phyloP scores from a whole-genome alignment of 306 rosid species.

The Corylus avellana region DNA sequence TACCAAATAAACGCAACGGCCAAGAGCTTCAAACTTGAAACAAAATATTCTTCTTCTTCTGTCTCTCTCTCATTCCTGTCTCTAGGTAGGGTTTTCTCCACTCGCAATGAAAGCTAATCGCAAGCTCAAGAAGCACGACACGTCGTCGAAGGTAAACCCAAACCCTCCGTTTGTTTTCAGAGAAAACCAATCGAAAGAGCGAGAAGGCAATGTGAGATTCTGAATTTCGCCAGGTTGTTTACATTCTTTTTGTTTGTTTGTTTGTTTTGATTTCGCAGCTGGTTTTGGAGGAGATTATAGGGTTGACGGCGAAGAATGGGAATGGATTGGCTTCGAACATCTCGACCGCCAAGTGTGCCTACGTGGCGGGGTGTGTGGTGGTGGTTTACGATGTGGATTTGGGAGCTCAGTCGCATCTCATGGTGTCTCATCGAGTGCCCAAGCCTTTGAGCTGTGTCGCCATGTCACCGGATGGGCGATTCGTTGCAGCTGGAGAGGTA shows the following conservation, averaged over 20 bases:
- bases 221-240: not conserved
- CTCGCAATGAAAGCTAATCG: constrained; percentile 47
- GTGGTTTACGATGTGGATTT: constrained; percentile 56
- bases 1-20: not conserved
- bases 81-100: constrained; percentile 3
- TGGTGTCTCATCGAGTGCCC: constrained; percentile 59
- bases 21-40: constrained; percentile 4
- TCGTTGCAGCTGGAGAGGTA: constrained; percentile 81
- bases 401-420: constrained; percentile 59
- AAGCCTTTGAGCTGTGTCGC: constrained; percentile 72
- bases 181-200: not conserved
- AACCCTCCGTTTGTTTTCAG: not conserved
- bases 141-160: constrained; percentile 52
- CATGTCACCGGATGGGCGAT: constrained; percentile 60
- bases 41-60: not conserved
- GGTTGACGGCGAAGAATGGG: constrained; percentile 55
- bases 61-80: not conserved
- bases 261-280: constrained; percentile 37
- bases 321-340: constrained; percentile 62
- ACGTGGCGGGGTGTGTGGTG: constrained; percentile 68
- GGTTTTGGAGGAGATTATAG: constrained; percentile 68
- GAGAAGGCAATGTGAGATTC: no score
- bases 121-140: constrained; percentile 45
- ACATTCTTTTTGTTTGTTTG: not conserved
- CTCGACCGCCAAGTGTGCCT: constrained; percentile 48